phyloP scores from a whole-genome alignment of 2,329 filamentous ascomycete genomes.

The Rhexocercosporidium sp. region DNA sequence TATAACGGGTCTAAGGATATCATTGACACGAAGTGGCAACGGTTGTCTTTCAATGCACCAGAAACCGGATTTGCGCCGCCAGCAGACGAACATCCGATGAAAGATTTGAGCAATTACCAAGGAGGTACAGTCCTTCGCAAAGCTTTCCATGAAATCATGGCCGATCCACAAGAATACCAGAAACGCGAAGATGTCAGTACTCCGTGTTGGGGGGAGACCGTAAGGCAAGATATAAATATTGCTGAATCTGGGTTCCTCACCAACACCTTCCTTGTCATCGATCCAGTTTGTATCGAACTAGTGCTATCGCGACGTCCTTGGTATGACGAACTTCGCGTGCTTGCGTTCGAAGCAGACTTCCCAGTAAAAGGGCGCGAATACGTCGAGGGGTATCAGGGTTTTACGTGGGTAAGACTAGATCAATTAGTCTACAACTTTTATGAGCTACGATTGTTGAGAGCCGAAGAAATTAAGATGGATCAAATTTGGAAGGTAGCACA shows the following conservation, averaged over 20 bases:
- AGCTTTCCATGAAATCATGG: too few relatives aligned
- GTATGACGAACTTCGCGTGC: not conserved
- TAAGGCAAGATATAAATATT: too few relatives aligned
- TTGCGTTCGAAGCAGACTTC: slow-evolving; percentile 2
- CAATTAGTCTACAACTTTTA: slow-evolving; percentile 21
- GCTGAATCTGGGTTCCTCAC: not conserved
- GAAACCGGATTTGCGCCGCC: too few relatives aligned
- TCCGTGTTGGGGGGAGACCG: too few relatives aligned
- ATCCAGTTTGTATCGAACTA: not conserved
- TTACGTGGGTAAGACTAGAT: slow-evolving; percentile 1
- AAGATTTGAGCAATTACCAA: too few relatives aligned
- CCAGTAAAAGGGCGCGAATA: not conserved
- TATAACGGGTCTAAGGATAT: too few relatives aligned
- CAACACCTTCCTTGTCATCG: not conserved
- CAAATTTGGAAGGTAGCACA: slow-evolving; percentile 19
- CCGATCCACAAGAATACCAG: too few relatives aligned
- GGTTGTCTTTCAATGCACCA: too few relatives aligned
- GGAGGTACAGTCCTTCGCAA: too few relatives aligned
- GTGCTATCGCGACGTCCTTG: not conserved
- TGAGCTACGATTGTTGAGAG: slow-evolving; percentile 11
- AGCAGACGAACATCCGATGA: too few relatives aligned
- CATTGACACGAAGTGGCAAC: too few relatives aligned
- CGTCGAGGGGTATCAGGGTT: not conserved
- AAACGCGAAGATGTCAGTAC: too few relatives aligned
- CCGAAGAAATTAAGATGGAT: slow-evolving; percentile 17